Evolutionary conservation across 2,329 filamentous ascomycete genomes (phyloP).

Genomic region (Scorias spongiosa): DNA sequence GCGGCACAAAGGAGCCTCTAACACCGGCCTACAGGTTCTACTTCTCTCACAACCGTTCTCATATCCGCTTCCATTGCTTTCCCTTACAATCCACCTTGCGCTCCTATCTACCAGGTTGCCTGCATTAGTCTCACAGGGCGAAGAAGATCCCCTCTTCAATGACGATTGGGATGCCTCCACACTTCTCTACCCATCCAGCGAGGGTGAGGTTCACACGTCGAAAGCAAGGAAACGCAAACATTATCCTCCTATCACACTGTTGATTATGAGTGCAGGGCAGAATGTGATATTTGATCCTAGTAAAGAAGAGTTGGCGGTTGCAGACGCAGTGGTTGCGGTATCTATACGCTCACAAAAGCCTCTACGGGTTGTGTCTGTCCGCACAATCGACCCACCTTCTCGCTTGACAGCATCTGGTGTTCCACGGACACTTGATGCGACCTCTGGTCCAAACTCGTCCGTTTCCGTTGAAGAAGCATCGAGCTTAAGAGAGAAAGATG

Average conservation of each 20-base stretch:
- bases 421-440: constrained; percentile 31
- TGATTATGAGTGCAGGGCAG: constrained; percentile 71
- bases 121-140: constrained; percentile 68
- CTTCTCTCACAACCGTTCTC: constrained; percentile 86
- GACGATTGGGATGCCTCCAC: constrained; percentile 87
- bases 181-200: constrained; percentile 45
- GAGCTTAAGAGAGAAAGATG: constrained; percentile 36
- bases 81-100: constrained; percentile 83
- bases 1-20: background rate
- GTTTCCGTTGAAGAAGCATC: constrained; percentile 24
- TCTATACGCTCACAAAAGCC: constrained; percentile 37
- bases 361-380: constrained; percentile 25
- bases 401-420: constrained; percentile 33
- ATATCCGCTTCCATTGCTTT: constrained; percentile 84
- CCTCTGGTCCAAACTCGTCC: constrained; percentile 22
- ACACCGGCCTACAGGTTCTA: constrained; percentile 48
- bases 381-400: constrained; percentile 35
- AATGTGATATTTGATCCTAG: constrained; percentile 92
- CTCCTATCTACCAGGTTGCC: constrained; percentile 78
- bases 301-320: constrained; percentile 82
- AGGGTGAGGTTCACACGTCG: background rate
- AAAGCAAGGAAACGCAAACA: constrained; percentile 10
- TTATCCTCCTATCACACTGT: constrained; percentile 73
- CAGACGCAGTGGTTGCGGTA: constrained; percentile 74
- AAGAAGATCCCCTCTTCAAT: constrained; percentile 95